Evolutionary conservation across 2,329 filamentous ascomycete species (phyloP).

Genomic region (Pestalotiopsis sp.): DNA sequence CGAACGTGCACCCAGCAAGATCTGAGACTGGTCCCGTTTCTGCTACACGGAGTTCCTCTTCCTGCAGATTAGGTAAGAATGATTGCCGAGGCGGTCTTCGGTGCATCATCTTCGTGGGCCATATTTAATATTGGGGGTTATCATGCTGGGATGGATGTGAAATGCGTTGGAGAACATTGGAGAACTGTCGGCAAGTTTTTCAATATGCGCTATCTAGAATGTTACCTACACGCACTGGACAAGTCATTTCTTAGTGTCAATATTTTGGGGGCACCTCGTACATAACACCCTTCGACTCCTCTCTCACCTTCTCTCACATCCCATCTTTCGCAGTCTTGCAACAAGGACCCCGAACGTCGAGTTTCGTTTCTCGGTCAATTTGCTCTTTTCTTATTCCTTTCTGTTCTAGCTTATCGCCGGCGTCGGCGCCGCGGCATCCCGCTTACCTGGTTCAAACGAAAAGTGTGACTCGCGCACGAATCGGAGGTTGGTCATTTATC

Average conservation of each 20-base stretch:
- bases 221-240: too few species aligned
- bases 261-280: too few species aligned
- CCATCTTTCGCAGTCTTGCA: too few species aligned
- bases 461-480: neutral
- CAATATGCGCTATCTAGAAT: neutral
- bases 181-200: neutral
- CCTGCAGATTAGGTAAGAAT: neutral
- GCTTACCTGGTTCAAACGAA: neutral
- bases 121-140: neutral
- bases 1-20: neutral
- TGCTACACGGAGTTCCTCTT: neutral
- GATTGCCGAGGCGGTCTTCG: neutral
- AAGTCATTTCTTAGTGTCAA: too few species aligned
- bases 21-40: neutral
- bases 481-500: neutral
- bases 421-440: neutral
- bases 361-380: neutral
- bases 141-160: too few species aligned
- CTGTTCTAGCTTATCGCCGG: neutral
- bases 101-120: neutral
- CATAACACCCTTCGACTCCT: too few species aligned
- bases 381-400: neutral
- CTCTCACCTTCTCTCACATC: neutral
- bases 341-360: neutral
- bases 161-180: too few species aligned